Evolutionary conservation across 2,329 filamentous ascomycete species (phyloP), one percentile per base, ranked within the genome.

Genomic region (Pseudogymnoascus sp.): DNA sequence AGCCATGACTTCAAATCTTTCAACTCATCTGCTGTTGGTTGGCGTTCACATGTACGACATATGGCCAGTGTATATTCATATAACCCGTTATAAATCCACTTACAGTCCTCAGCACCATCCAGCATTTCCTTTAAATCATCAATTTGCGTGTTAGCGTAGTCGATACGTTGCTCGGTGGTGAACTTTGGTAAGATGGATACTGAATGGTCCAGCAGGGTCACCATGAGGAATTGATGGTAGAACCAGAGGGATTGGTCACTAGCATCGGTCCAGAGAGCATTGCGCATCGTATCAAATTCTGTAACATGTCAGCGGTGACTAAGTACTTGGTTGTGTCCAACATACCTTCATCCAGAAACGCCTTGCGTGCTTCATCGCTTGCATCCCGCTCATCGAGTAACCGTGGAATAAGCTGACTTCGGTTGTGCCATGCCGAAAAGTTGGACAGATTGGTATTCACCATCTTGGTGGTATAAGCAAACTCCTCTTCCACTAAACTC

Each of bases 241-340:
- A 95, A 96, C 92, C 94, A 99, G 5, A 97, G 79, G 16, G 91
- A 96, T 71, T 97, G 93, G 71, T 97, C 93, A 67, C 92, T 37
- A 90, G 90, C 63, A 91, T 94, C 71, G 2, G 70, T 72, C 58
- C 69, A 73, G 57, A 97, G 79, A 0, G 89, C 92, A 61, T 87
- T 82, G 61, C 88, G 85, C 25, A 96, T 86, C 43, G 90, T 77
- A 25, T 82, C 79, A 58, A 97, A 79, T 75, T 99, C 94, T 82
- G 62, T 66, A 39, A 65, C 4, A 12, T 58, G 70, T 64, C 57
- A 60, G 16, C 34, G 20, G 30, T 34, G 35, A 58, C n/a, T 16
- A 5, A 20, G 12, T 37, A 16, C 32, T 16, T 2, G 18, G 6
- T 25, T 30, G 47, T 25, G 12, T 60, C 43, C 34, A 59, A 64